Percentiles rank a stretch among this genome's conserved stretches.
phyloP scores from a whole-genome alignment of 2,329 filamentous ascomycete genomes.

The Neocatenulostroma microsporum region DNA sequence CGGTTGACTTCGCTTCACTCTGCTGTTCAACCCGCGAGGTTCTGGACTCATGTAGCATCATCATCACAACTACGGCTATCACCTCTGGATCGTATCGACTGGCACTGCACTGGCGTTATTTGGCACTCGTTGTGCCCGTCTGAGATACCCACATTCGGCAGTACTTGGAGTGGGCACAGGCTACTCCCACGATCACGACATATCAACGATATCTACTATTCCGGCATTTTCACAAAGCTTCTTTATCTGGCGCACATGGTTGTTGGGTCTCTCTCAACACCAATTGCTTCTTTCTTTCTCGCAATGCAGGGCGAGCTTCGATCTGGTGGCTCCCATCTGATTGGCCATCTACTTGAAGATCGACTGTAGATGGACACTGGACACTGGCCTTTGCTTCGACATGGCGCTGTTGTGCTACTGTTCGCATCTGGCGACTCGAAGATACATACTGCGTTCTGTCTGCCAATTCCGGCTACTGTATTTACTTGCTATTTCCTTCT shows the following conservation, averaged over 20 bases:
- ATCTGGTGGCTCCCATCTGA: neutral
- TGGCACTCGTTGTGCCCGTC: no score
- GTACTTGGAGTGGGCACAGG: neutral
- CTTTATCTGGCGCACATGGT: neutral
- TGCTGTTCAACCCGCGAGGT: no score
- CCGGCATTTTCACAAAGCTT: neutral
- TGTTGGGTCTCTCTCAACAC: neutral
- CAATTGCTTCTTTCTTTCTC: neutral
- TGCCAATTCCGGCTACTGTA: slow-evolving; percentile 11
- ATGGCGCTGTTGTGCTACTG: no score
- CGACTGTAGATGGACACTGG: slow-evolving; percentile 6
- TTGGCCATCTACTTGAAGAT: slow-evolving; percentile 7
- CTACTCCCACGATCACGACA: slow-evolving; percentile 4
- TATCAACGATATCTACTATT: neutral
- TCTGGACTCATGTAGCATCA: no score
- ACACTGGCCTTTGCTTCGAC: slow-evolving; percentile 10
- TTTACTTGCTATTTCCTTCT: slow-evolving; percentile 10
- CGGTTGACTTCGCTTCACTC: no score
- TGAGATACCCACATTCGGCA: no score
- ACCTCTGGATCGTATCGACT: no score
- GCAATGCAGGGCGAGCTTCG: neutral
- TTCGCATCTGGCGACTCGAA: no score
- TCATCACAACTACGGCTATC: no score
- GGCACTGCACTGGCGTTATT: no score
- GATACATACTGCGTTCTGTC: no score